Conservation (phyloP, 2,329 filamentous ascomycete genomes). For the Epichloe glyceriae region DNA sequence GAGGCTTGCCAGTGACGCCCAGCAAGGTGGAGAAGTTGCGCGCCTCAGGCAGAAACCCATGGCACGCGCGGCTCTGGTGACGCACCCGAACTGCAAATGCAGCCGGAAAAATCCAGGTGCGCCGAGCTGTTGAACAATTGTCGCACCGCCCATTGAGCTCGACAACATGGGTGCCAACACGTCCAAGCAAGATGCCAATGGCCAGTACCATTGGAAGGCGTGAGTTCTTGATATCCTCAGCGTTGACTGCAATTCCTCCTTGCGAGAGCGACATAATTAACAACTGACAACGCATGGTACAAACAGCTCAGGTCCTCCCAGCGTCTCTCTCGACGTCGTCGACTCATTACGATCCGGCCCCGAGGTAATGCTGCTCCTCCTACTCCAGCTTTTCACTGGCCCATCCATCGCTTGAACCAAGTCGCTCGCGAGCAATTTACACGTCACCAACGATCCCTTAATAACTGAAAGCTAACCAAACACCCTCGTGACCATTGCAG, state of each 20-base stretch:
- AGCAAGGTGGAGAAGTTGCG: neutral
- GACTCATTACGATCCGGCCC: slow-evolving; percentile 72
- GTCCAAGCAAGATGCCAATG: slow-evolving; percentile 33
- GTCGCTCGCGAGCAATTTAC: no score
- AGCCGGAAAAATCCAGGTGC: slow-evolving; percentile 22
- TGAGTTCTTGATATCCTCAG: slow-evolving; percentile 22
- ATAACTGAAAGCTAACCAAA: neutral
- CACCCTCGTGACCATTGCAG: slow-evolving; percentile 31
- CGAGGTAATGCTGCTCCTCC: slow-evolving; percentile 47
- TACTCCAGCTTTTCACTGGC: neutral
- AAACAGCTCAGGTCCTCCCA: slow-evolving; percentile 31
- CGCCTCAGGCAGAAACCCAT: slow-evolving; percentile 20
- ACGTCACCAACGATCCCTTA: no score
- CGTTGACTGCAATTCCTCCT: neutral
- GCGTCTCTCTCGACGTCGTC: slow-evolving; percentile 67
- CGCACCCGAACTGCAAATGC: slow-evolving; percentile 18
- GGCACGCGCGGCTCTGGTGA: slow-evolving; percentile 10
- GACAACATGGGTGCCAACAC: slow-evolving; percentile 43
- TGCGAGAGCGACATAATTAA: neutral
- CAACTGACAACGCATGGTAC: neutral
- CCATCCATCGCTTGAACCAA: neutral
- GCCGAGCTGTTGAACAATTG: slow-evolving; percentile 13
- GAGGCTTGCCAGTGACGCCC: neutral
- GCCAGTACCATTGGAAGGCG: slow-evolving; percentile 40
- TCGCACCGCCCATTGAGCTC: slow-evolving; percentile 22